Evolutionary conservation across 345 rosid genomes (phyloP), one percentile per base, ranked within the genome.

Genomic region (Arabidopsis arenosa): DNA sequence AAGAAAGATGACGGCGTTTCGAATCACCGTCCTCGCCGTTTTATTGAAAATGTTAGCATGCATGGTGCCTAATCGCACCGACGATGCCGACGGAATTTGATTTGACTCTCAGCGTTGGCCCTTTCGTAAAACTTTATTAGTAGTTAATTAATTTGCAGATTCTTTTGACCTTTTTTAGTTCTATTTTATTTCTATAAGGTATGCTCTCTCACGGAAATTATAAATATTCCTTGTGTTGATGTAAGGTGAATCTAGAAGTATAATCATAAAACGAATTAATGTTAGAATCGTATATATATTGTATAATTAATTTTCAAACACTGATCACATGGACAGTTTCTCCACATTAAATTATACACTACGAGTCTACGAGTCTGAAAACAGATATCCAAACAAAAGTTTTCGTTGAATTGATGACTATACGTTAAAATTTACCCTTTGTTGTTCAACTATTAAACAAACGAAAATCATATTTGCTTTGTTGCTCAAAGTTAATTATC

Each of bases 111-210:
- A 44, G 13, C 15, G 5, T 37, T 18, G 15, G 5, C 18, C 7
- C 44, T 26, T 39, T 72, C 18, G 11, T 15, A 28, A 11, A 7
- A 39, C 3, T 33, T 39, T 26, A 26, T 17, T 47, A 35, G 15
- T 71, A 48, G 26, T 59, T 59, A 55, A 35, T 12, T 49, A 44
- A 32, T 58, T 33, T 45, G 74, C 57, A n/a, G 76, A 49, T 61
- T 70, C 40, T 61, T 72, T 62, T 62, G 76, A 73, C 77, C 12
- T 73, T 63, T 73, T 63, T 73, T 35, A 53, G 9, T 36, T 17
- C 54, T 63, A 11, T 11, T 32, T 51, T 39, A 61, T 72, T 51
- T 62, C 14, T 15, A 8, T 9, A 12, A 53, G 26, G 77, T 63
- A 63, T 41, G 70, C 21, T 43, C 54, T 73, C 64, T 54, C 56